Evolutionary conservation across 2,329 filamentous ascomycete species (phyloP).

Genomic region (Aspergillus aculeatus): DNA sequence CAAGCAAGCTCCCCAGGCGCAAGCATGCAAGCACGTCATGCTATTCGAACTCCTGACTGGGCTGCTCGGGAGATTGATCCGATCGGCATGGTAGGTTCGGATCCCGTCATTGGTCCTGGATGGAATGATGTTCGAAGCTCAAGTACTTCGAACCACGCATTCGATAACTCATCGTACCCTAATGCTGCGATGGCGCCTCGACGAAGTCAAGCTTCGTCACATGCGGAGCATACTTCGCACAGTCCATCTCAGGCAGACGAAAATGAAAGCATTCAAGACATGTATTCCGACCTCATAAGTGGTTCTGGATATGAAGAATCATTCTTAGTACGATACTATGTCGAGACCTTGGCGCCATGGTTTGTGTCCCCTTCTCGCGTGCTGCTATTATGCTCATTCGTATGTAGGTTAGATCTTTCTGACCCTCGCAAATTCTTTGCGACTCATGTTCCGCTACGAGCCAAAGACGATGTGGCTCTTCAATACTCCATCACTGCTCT

Average conservation of each 20-base stretch:
- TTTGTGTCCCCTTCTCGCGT: slow-evolving; percentile 13
- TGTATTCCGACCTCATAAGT: slow-evolving; percentile 39
- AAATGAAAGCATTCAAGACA: slow-evolving; percentile 34
- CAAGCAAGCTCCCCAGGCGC: not conserved
- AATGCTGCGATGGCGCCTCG: not conserved
- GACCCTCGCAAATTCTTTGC: slow-evolving; percentile 42
- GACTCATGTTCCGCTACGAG: slow-evolving; percentile 38
- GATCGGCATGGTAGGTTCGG: not conserved
- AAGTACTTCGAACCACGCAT: not conserved
- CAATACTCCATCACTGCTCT: slow-evolving; percentile 40
- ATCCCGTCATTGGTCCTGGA: slow-evolving; percentile 4
- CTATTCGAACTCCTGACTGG: not conserved
- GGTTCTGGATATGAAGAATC: slow-evolving; percentile 40
- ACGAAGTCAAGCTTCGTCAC: slow-evolving; percentile 3
- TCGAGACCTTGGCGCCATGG: slow-evolving; percentile 38
- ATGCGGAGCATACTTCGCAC: slow-evolving; percentile 6
- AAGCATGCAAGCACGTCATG: not conserved
- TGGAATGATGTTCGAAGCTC: slow-evolving; percentile 5
- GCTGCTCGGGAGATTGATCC: not conserved
- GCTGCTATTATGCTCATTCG: slow-evolving; percentile 12
- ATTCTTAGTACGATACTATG: slow-evolving; percentile 40
- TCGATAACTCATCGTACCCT: not conserved
- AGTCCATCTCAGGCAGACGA: slow-evolving; percentile 25
- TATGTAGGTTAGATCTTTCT: slow-evolving; percentile 38
- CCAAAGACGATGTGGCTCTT: slow-evolving; percentile 34